phyloP scores from a whole-genome alignment of 2,329 filamentous ascomycete species.

The Botrytis hyacinthi region DNA sequence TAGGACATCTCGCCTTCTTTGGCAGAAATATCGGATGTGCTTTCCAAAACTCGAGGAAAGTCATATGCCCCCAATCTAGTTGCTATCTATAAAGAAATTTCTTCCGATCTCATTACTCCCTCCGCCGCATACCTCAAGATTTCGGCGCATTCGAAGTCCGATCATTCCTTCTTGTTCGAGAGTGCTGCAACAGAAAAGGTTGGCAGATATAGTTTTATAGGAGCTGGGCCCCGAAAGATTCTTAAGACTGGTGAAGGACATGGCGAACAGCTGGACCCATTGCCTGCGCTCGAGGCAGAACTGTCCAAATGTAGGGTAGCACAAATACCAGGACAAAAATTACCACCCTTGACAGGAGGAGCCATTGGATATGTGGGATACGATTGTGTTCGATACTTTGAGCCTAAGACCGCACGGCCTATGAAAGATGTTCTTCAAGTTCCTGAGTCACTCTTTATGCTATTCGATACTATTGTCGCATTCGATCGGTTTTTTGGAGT shows the following conservation, averaged over 20 bases:
- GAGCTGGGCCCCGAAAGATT: slow-evolving; percentile 75
- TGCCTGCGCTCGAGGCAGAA: slow-evolving; percentile 79
- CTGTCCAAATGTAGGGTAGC: slow-evolving; percentile 76
- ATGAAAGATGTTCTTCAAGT: slow-evolving; percentile 86
- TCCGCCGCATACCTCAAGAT: slow-evolving; percentile 95
- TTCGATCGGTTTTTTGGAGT: slow-evolving; percentile 94
- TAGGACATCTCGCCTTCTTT: slow-evolving; percentile 58
- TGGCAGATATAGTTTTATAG: slow-evolving; percentile 93
- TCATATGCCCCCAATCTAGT: slow-evolving; percentile 69
- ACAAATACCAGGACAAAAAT: slow-evolving; percentile 73
- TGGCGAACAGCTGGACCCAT: slow-evolving; percentile 78
- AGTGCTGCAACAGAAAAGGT: slow-evolving; percentile 92
- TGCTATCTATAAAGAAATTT: slow-evolving; percentile 78
- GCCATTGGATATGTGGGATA: slow-evolving; percentile 97
- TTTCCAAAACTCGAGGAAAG: slow-evolving; percentile 50
- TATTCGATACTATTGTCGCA: slow-evolving; percentile 91
- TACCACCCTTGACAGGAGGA: slow-evolving; percentile 86
- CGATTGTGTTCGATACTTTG: slow-evolving; percentile 96
- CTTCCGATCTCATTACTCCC: slow-evolving; percentile 90
- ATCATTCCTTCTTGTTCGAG: slow-evolving; percentile 92
- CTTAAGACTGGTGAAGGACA: slow-evolving; percentile 85
- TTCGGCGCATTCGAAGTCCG: slow-evolving; percentile 68
- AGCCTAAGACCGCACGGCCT: slow-evolving; percentile 88
- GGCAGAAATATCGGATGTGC: slow-evolving; percentile 55
- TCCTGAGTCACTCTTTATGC: slow-evolving; percentile 94